Base-by-base conservation (phyloP, 1,284 basidiomycete genomes). In the Trametes polyzona region DNA sequence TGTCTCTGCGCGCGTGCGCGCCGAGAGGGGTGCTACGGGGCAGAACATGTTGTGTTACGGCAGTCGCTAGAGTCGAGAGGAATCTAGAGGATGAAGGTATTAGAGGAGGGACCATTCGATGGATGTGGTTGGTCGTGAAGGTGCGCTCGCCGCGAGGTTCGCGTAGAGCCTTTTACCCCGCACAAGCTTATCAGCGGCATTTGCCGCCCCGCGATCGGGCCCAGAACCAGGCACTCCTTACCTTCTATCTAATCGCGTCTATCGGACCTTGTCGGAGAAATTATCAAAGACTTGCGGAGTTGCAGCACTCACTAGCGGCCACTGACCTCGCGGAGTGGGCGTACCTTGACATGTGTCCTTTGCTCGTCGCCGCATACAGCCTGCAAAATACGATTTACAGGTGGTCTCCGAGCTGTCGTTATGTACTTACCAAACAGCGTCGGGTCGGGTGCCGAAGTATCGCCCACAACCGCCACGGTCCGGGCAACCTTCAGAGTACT, bases 1-100 rank as follows among this genome's bases (percentile, higher is more conserved):
- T 75, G 57, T 65, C 60, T 67, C 76, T 55, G 61, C 67, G 57
- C 73, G 56, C 30, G 58, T 42, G 59, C 56, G 69, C 21, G 59
- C 66, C 69, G 62, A 76, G 58, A 57, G 71, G 48, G 52, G 64
- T 69, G 56, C 75, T 62, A 55, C 77, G 52, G 50, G 67, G 70
- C 59, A 75, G 75, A 57, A 75, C 80, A 81, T 82, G 71, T 62
- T 80, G 76, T n/a, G 74, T 69, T 29, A 65, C 71, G 52, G 78
- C 62, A 58, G 79, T 78, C 65, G 76, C 68, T 67, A 79, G 67
- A 59, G 76, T 72, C 62, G 78, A 75, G 56, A 81, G 71, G 62
- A 81, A 73, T 66, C 77, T 77, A 62, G 77, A 71, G 59, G 76
- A 73, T 61, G 62, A 58, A 40, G 49, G 60, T 42, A 63, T 55